A percentile compares a stretch with the other conserved stretches of the same genome.
Conservation (phyloP, 352 stramenopile genomes). For the Globisporangium cystogenes region DNA sequence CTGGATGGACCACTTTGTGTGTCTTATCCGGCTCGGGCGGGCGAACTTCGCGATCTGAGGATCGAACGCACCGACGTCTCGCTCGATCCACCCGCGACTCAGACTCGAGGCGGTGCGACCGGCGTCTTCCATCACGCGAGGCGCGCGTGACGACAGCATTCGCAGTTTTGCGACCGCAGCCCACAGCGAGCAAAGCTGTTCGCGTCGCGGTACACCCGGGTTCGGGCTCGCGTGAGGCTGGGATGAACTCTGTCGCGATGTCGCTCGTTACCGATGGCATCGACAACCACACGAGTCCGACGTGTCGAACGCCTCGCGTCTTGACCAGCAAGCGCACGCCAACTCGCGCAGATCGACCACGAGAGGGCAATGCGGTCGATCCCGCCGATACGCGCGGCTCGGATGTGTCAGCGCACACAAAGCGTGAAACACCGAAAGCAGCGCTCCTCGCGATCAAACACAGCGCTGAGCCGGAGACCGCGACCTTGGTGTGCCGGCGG, state of each 20-base stretch:
- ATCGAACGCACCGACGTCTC: no score
- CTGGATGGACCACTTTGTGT: no score
- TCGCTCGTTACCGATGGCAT: constrained; percentile 7
- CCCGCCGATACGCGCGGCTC: not conserved
- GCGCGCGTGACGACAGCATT: not conserved
- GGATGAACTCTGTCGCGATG: not conserved
- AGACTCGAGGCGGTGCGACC: not conserved
- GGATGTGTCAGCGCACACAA: not conserved
- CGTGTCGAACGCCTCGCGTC: constrained; percentile 6
- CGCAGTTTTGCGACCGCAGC: not conserved
- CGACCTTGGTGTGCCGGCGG: not conserved
- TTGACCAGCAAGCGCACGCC: constrained; percentile 9
- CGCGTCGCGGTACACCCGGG: not conserved
- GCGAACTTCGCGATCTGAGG: no score
- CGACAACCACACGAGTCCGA: constrained; percentile 8
- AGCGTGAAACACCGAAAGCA: constrained; percentile 1
- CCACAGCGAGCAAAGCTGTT: not conserved
- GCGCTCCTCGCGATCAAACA: not conserved
- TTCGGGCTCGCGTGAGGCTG: not conserved
- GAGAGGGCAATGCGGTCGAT: not conserved
- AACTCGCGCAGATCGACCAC: not conserved
- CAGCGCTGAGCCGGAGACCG: not conserved
- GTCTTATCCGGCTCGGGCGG: no score
- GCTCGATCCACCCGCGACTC: no score
- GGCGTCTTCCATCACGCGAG: not conserved